A percentile compares a stretch with the other conserved stretches of the same genome.
Conservation (phyloP, 352 stramenopile species). For the Blastocystis sp. region DNA sequence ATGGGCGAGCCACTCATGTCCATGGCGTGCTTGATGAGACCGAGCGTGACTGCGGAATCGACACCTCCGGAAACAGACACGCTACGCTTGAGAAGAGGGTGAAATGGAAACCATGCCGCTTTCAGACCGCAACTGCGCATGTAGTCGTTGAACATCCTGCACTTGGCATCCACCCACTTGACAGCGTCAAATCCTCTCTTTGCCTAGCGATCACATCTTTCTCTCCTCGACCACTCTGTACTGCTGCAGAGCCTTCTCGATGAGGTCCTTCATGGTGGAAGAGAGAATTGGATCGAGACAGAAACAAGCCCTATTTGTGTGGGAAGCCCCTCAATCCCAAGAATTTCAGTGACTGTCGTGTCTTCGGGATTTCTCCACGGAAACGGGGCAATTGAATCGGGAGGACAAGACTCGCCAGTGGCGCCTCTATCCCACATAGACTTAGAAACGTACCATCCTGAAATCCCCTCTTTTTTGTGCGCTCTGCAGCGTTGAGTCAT, state of each 20-base stretch:
- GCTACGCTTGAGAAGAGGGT: conserved; percentile 6
- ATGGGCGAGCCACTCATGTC: conserved; percentile 24
- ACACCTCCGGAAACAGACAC: conserved; percentile 62
- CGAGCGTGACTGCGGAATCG: conserved; percentile 50
- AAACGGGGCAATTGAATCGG: too few species aligned
- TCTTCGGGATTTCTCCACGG: too few species aligned
- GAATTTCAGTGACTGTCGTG: too few species aligned
- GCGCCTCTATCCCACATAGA: too few species aligned
- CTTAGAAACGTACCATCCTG: too few species aligned
- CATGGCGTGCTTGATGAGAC: conserved; percentile 62
- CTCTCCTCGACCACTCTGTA: background rate
- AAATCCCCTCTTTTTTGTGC: too few species aligned
- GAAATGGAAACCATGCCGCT: background rate
- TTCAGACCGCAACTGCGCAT: conserved; percentile 53
- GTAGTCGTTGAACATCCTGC: conserved; percentile 66
- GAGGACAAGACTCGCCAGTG: too few species aligned
- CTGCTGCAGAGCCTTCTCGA: background rate
- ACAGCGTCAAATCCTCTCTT: conserved; percentile 27
- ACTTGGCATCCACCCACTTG: conserved; percentile 27
- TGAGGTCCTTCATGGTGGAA: background rate
- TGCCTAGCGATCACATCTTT: background rate
- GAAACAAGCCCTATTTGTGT: too few species aligned
- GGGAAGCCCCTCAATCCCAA: too few species aligned
- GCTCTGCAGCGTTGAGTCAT: too few species aligned
- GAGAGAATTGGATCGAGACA: background rate